Evolutionary conservation across 345 rosid genomes (phyloP), one percentile per base, ranked within the genome.

Genomic region (Melastoma malabathricum): DNA sequence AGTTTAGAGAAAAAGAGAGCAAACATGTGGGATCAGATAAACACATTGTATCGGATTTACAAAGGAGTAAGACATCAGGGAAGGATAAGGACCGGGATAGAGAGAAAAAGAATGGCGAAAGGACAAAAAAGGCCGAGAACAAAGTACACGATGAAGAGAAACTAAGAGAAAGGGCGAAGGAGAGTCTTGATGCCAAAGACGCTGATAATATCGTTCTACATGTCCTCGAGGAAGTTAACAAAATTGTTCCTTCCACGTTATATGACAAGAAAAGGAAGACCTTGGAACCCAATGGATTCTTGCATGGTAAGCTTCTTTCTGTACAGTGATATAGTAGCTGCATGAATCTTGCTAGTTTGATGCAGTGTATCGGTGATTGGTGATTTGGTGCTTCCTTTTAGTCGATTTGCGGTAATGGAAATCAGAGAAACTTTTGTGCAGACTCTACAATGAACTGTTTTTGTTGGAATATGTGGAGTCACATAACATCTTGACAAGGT

Each of bases 231-330:
- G 76, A 63, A 34, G 31, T 56, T 51, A 56, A 54, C 46, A 65
- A 65, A 55, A 64, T 15, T 59, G 64, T 58, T 64, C 45, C 56
- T 18, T 18, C 50, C 9, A 68, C 71, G 61, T 76, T 52, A 58
- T 67, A 63, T 61, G 65, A 51, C 58, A 71, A 69, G 76, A 83
- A 83, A 57, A 67, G 95, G 41, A 83, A 78, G 74, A 81, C 68
- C 46, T 52, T 34, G 14, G 82, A 75, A 57, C 62, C 72, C 46
- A 83, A 86, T 64, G 92, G 92, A 48, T 66, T 76, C 49, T 46
- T 70, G 48, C 72, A 63, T 71, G 92, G 95, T 86, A 74, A 76
- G 92, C 73, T 59, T 46, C 39, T 15, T 43, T 51, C 4, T 3
- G 15, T 13, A 51, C 17, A 19, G 23, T 27, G 34, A 14, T 47